phyloP scores from a whole-genome alignment of 2,329 filamentous ascomycete species.

The Pseudonectria buxi region DNA sequence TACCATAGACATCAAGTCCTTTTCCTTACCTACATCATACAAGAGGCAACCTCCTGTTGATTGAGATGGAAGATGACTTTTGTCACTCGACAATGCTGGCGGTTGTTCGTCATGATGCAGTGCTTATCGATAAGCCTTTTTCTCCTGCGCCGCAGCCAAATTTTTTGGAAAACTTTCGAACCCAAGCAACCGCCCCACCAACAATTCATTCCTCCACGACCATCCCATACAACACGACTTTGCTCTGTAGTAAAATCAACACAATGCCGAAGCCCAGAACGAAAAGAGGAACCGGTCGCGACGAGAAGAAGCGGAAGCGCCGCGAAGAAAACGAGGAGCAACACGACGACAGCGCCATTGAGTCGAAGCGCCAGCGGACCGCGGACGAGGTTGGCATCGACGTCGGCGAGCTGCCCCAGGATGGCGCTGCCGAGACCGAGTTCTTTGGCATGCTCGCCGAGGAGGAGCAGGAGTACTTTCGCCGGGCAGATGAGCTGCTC shows the following conservation, averaged over 20 bases:
- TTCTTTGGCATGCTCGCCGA: slow-evolving; percentile 93
- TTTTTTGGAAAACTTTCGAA: slow-evolving; percentile 15
- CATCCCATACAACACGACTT: slow-evolving; percentile 1
- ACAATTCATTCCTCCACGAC: slow-evolving; percentile 5
- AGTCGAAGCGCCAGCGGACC: slow-evolving; percentile 21
- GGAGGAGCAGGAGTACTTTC: slow-evolving; percentile 94
- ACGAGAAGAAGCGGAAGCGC: slow-evolving; percentile 36
- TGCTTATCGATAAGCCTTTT: slow-evolving; percentile 14
- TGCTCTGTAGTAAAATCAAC: slow-evolving; percentile 4
- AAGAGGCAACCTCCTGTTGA: too few species aligned
- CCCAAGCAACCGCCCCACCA: slow-evolving; percentile 10
- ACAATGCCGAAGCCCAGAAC: slow-evolving; percentile 39
- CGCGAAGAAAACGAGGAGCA: slow-evolving; percentile 21
- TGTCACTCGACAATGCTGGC: too few species aligned
- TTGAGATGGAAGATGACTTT: too few species aligned
- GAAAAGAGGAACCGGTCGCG: slow-evolving; percentile 32
- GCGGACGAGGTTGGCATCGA: slow-evolving; percentile 16
- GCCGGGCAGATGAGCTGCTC: slow-evolving; percentile 79
- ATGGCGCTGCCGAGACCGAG: slow-evolving; percentile 48
- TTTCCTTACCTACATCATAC: too few species aligned
- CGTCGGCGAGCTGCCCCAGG: slow-evolving; percentile 16
- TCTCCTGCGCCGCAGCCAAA: slow-evolving; percentile 1
- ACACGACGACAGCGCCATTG: slow-evolving; percentile 13
- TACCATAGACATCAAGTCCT: too few species aligned
- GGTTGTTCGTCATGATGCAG: not conserved